A percentile compares a stretch with the other conserved stretches of the same genome.
These are phyloP conservation scores for Fusarium ambrosium DNA, from an alignment of 2,329 filamentous ascomycete species.

Conservation along the genomic window DNA sequence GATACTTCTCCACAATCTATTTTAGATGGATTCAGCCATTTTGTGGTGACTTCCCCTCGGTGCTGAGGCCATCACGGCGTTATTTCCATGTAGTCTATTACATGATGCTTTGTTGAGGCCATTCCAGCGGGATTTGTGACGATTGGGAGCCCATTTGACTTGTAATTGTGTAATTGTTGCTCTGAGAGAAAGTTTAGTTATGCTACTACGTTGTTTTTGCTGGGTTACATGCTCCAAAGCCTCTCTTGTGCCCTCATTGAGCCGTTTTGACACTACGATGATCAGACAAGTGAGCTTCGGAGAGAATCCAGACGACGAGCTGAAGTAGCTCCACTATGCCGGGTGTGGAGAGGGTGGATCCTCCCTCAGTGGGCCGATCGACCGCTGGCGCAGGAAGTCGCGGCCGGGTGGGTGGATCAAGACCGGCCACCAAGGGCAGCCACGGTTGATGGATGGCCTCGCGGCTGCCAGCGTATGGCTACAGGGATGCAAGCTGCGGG, in stretches of 20 bases:
- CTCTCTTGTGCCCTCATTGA: not conserved
- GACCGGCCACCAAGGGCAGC: not conserved
- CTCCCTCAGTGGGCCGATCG: slow-evolving; percentile 20
- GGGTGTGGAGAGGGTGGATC: slow-evolving; percentile 23
- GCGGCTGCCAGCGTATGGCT: slow-evolving; percentile 33
- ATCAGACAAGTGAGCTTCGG: not conserved
- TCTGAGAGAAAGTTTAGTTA: not conserved
- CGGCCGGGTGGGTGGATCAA: slow-evolving; percentile 13
- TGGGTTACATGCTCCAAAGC: not conserved
- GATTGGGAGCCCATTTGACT: not conserved
- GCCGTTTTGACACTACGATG: not conserved
- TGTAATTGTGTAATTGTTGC: not conserved
- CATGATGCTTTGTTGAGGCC: not conserved
- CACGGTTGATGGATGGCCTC: slow-evolving; percentile 11
- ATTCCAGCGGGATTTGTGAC: not conserved
- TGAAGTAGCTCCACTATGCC: slow-evolving; percentile 18
- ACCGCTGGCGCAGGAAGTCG: slow-evolving; percentile 9
- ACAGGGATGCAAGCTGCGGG: slow-evolving; percentile 39
- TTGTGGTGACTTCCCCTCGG: not conserved
- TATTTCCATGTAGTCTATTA: not conserved
- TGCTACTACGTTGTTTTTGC: not conserved
- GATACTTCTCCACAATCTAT: not conserved
- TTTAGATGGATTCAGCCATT: not conserved
- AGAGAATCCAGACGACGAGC: slow-evolving; percentile 18
- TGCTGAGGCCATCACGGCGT: not conserved